Base-by-base conservation (phyloP, 2,329 filamentous ascomycete species). In the Tolypocladium ovalisporum region DNA sequence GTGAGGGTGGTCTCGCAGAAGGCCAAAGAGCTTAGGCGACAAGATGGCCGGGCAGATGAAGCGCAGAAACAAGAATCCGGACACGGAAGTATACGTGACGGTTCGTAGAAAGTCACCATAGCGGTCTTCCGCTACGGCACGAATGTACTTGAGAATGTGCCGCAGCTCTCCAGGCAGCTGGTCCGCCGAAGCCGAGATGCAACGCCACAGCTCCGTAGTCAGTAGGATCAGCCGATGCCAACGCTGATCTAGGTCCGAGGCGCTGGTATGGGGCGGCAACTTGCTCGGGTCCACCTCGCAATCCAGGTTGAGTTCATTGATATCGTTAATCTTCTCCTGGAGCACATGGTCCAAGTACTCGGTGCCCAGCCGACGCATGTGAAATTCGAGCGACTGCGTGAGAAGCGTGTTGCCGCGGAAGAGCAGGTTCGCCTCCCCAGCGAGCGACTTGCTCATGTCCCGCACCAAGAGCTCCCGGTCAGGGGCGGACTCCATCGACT, bases 11-110 rank as follows among this genome's bases (percentile, higher is more conserved):
- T 97, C 93, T 70, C 75, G 75, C 27, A 97, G 74, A 24, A 97
- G 78, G 27, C 91, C 91, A 68, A 96, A 97, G 17, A 97, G 79
- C 72, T 96, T 96, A 1, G 93, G 93, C 61, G 96, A 97, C 8
- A 97, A 78, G 58, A 97, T 91, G n/a, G 93, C 92, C 3, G 93
- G 93, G 67, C 92, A 96, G 67, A 97, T 94, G 76, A 97, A 97
- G 6, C 93, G 87, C 60, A 97, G 78, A 70, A 97, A 97, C 15
- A 97, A 74, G 67, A 97, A 97, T 0, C 93, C 93, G 51, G 91
- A 96, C 1, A 97, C 91, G 68, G 91, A 96, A 55, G 92, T 97
- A 69, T 96, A 97, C 52, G 87, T 85, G 40, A 96, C 91, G 2
- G 89, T 93, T 34, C 91, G 86, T 47, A 96, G 76, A 66, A 95